Evolutionary conservation across 352 stramenopile genomes (phyloP), one percentile per base, ranked within the genome.

Genomic region (Phytopythium helicoides): DNA sequence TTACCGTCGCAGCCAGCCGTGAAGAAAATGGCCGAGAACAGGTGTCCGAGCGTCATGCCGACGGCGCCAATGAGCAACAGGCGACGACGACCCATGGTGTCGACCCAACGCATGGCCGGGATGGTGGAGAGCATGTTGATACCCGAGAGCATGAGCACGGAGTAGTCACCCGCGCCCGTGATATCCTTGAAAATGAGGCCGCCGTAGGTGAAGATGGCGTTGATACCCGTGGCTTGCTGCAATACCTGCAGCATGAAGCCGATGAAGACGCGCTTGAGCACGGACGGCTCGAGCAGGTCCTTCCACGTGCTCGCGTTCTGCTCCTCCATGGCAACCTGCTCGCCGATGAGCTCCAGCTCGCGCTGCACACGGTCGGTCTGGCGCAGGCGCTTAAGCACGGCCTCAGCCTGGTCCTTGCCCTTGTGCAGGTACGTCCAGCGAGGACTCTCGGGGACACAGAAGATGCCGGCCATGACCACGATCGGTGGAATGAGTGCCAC

Each of bases 211-310:
- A 69, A 66, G 16, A 73, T 56, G 16, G 59, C 54, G 47, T 73
- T 73, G 59, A 73, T 66, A 19, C 64, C 59, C 11, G 64, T 69
- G 34, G 55, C 55, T 25, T 73, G 64, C 42, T 73, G 64, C 40
- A 72, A 59, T 28, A 72, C 36, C 39, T 72, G 58, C 34, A 72
- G 51, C 25, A 54, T 22, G 50, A 64, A 60, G 22, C 48, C 59
- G 39, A 72, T 68, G 45, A 54, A 18, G 40, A 72, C 49, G 40
- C 64, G 64, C 33, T 47, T 57, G 22, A 35, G 50, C 31, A 69
- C 55, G 6, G 47, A 55, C 21, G 60, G 56, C 15, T 62, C 46
- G 9, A 60, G 64, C 31, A 76, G 36, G 31, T 79, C 69, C 0
- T 12, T 18, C 54, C 63, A 60, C 48, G n/a, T n/a, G n/a, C n/a